These are phyloP conservation scores for Blyttiomyces sp. DNA, from an alignment of 371 early-diverging fungal species.

Conservation along the genomic window DNA sequence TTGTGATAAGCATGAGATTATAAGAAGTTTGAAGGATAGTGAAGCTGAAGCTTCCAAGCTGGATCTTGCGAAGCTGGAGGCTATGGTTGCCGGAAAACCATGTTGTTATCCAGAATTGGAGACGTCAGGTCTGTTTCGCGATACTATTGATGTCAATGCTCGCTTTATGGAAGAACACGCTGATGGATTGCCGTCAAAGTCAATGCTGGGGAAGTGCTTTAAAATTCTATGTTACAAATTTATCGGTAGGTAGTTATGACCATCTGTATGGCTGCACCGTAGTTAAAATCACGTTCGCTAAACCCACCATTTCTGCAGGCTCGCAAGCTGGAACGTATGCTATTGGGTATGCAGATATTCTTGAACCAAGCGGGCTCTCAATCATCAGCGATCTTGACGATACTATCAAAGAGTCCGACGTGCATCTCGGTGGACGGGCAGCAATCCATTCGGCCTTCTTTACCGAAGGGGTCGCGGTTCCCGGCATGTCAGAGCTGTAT, in stretches of 20 bases:
- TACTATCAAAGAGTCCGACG: conserved; percentile 79
- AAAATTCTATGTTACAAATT: too few species aligned
- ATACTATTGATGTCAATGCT: neutral
- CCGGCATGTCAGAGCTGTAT: conserved; percentile 73
- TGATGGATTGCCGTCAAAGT: conserved; percentile 6
- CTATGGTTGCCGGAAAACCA: too few species aligned
- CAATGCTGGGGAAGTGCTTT: neutral
- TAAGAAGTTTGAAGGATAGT: too few species aligned
- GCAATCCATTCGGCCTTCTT: conserved; percentile 72
- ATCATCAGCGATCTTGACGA: conserved; percentile 88
- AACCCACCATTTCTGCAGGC: neutral
- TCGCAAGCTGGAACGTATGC: conserved; percentile 16
- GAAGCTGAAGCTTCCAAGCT: too few species aligned
- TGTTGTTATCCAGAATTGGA: too few species aligned
- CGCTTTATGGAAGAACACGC: neutral
- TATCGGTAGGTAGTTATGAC: neutral
- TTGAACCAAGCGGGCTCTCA: conserved; percentile 60
- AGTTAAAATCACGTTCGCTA: too few species aligned
- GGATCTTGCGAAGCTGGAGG: too few species aligned
- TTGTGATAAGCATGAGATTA: too few species aligned
- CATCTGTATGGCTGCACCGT: too few species aligned
- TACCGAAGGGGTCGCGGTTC: conserved; percentile 50
- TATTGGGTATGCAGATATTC: conserved; percentile 48
- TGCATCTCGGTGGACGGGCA: conserved; percentile 63
- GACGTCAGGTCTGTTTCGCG: too few species aligned